Evolutionary conservation across 2,329 filamentous ascomycete genomes (phyloP).

Genomic region (Cladosporium sp.): DNA sequence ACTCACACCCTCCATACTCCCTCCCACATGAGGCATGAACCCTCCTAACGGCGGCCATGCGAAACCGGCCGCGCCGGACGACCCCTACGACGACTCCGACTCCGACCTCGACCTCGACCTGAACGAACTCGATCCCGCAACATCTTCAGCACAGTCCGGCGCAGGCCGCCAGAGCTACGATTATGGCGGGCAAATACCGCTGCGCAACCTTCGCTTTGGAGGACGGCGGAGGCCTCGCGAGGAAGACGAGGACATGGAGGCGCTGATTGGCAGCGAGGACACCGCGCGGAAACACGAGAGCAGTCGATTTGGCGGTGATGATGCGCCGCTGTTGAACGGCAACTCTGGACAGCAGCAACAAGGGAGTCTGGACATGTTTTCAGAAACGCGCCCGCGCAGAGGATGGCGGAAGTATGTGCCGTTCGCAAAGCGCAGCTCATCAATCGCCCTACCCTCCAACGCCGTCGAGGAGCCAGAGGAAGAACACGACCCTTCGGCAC

Average conservation of each 20-base stretch:
- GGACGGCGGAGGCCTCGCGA: conserved; percentile 40
- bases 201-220: conserved; percentile 56
- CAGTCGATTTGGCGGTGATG: conserved; percentile 44
- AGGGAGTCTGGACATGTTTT: conserved; percentile 17
- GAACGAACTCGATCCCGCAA: conserved; percentile 68
- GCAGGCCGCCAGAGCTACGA: conserved; percentile 29
- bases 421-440: conserved; percentile 19
- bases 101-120: conserved; percentile 75
- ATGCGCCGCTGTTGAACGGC: conserved; percentile 63
- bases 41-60: conserved; percentile 41
- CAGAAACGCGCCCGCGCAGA: conserved; percentile 31
- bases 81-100: conserved; percentile 54
- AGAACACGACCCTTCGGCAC: conserved; percentile 58
- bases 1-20: not conserved
- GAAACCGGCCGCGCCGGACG: conserved; percentile 60
- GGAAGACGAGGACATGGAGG: conserved; percentile 59
- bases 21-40: conserved; percentile 42
- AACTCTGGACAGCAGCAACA: conserved; percentile 15
- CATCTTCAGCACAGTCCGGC: conserved; percentile 23
- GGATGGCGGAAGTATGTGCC: conserved; percentile 25
- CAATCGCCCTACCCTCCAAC: conserved; percentile 24
- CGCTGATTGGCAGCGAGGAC: conserved; percentile 55
- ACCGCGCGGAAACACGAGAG: conserved; percentile 21
- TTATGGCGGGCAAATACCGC: conserved; percentile 58
- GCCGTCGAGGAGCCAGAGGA: conserved; percentile 38